These are phyloP conservation scores for Cyberlindnera meyerae DNA, from an alignment of 805 yeast genomes.

Conservation along the genomic window DNA sequence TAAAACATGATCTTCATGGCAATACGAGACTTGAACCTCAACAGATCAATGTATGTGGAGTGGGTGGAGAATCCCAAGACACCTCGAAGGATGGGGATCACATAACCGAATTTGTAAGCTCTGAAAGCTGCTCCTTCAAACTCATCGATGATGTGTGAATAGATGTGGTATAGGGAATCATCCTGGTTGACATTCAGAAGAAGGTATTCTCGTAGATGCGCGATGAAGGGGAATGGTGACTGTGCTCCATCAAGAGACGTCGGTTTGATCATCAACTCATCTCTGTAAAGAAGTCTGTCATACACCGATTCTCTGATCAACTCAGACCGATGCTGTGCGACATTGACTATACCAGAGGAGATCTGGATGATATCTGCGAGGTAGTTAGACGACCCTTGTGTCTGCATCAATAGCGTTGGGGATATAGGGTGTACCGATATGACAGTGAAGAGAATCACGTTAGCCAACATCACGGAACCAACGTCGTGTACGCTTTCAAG, in stretches of 20 bases:
- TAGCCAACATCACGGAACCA: constrained; percentile 16
- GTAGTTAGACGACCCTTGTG: constrained; percentile 10
- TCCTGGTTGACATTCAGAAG: constrained; percentile 1
- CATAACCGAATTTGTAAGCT: constrained; percentile 17
- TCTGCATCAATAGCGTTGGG: constrained; percentile 8
- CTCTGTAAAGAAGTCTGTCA: constrained; percentile 12
- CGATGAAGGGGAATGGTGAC: constrained; percentile 14
- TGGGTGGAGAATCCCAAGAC: constrained; percentile 9
- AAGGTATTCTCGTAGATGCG: constrained; percentile 14
- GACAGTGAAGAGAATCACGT: constrained; percentile 19
- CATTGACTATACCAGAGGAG: constrained; percentile 10
- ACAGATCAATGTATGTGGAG: constrained; percentile 7
- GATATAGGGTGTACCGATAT: constrained; percentile 20
- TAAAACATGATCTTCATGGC: constrained; percentile 22
- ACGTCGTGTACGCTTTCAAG: constrained; percentile 5
- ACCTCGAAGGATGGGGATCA: constrained; percentile 17
- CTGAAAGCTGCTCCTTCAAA: constrained; percentile 19
- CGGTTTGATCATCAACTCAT: constrained; percentile 10
- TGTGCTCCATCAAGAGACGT: constrained; percentile 5
- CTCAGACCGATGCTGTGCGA: constrained; percentile 4
- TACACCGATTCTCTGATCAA: constrained; percentile 10
- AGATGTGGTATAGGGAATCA: constrained; percentile 4
- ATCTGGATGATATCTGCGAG: constrained; percentile 15
- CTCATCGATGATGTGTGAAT: constrained; percentile 10
- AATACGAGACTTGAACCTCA: constrained; percentile 15